phyloP scores from a whole-genome alignment of 2,329 filamentous ascomycete species.

The Trichophyton simii region DNA sequence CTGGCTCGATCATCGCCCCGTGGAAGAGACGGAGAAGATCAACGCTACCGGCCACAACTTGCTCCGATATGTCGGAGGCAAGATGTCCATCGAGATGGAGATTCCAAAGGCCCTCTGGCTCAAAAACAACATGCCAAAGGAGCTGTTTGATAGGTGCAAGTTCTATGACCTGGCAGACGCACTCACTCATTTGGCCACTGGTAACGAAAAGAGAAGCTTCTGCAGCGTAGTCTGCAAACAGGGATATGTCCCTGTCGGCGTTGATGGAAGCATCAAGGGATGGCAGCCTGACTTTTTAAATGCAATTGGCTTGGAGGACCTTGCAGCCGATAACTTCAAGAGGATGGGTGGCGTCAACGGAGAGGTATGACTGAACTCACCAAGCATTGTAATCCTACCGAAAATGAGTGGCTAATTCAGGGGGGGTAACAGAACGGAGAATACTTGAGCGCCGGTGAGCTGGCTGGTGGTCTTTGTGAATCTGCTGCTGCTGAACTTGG shows the following conservation, averaged over 20 bases:
- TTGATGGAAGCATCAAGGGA: conserved; percentile 92
- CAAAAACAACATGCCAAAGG: conserved; percentile 93
- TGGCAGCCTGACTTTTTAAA: conserved; percentile 94
- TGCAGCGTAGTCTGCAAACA: conserved; percentile 97
- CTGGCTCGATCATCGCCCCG: conserved; percentile 91
- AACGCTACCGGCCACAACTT: conserved; percentile 87
- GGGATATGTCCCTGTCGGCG: conserved; percentile 89
- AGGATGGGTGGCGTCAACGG: conserved; percentile 88
- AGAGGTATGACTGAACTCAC: conserved; percentile 58
- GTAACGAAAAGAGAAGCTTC: conserved; percentile 81
- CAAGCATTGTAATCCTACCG: neutral
- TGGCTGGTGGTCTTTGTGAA: conserved; percentile 73
- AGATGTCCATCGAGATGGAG: conserved; percentile 99
- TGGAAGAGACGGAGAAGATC: conserved; percentile 83
- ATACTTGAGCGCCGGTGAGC: conserved; percentile 82
- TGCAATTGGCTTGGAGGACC: conserved; percentile 72
- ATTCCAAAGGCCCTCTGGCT: conserved; percentile 97
- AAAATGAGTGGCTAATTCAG: conserved; percentile 2
- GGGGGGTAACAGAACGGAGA: conserved; percentile 59
- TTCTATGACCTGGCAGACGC: conserved; percentile 94
- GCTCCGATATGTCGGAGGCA: conserved; percentile 88
- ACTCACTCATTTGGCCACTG: conserved; percentile 85
- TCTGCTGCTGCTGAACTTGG: conserved; percentile 74
- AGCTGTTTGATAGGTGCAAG: conserved; percentile 83
- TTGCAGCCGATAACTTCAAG: conserved; percentile 77